Conservation (phyloP, 225 moss, liverwort and hornwort genomes). For the Antitrichia curtipendula region DNA sequence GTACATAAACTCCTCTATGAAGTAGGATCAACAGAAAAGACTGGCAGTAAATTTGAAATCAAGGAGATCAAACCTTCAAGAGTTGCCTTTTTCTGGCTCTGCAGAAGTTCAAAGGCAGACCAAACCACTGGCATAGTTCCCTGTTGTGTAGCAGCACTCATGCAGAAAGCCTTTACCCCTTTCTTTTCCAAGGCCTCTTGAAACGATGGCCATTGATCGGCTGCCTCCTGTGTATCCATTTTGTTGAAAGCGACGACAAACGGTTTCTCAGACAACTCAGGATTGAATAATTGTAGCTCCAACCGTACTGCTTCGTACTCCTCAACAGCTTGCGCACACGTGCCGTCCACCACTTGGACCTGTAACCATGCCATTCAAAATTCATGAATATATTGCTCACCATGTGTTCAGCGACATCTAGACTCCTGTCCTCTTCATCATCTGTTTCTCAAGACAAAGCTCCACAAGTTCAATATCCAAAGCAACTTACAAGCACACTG, state of each 20-base stretch:
- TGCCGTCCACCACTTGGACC: constrained; percentile 96
- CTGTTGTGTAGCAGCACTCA: constrained; percentile 78
- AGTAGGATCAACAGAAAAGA: neutral
- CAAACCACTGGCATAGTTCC: constrained; percentile 67
- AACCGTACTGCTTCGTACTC: constrained; percentile 90
- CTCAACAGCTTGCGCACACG: constrained; percentile 68
- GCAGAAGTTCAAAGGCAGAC: constrained; percentile 58
- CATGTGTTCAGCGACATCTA: neutral
- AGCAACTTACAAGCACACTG: constrained; percentile 67
- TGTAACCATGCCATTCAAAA: neutral
- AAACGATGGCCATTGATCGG: constrained; percentile 69
- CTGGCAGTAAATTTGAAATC: neutral
- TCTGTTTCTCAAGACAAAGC: neutral
- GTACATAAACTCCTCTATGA: neutral
- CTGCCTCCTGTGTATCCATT: constrained; percentile 87
- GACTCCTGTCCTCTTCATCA: neutral
- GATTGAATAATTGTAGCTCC: constrained; percentile 91
- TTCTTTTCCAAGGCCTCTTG: constrained; percentile 46
- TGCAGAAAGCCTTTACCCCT: constrained; percentile 57
- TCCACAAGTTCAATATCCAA: neutral
- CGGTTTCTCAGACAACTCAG: constrained; percentile 64
- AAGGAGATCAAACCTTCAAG: constrained; percentile 15
- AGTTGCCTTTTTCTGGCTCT: constrained; percentile 25
- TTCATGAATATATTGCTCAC: neutral
- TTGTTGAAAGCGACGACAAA: constrained; percentile 88